A percentile compares a stretch with the other conserved stretches of the same genome.
phyloP scores from a whole-genome alignment of 805 yeast genomes.

The Komagataella mondaviorum region DNA sequence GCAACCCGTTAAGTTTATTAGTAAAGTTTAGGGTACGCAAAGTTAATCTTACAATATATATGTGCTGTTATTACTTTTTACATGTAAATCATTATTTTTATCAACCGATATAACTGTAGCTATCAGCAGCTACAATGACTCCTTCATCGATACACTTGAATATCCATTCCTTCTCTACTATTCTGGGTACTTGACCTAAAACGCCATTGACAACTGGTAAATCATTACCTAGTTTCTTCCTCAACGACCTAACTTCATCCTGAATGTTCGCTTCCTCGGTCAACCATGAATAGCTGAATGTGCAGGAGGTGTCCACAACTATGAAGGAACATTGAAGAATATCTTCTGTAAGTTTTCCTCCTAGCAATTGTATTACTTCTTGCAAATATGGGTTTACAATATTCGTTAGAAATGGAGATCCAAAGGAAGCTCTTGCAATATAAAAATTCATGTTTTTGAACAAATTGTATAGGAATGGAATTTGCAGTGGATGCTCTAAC shows the following conservation, averaged over 20 bases:
- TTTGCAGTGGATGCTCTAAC: not conserved
- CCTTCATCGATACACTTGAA: constrained; percentile 14
- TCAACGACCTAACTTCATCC: constrained; percentile 3
- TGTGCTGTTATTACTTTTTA: not conserved
- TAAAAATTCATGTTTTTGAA: constrained; percentile 22
- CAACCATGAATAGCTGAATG: not conserved
- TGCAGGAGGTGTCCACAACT: constrained; percentile 9
- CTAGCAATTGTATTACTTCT: constrained; percentile 23
- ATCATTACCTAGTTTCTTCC: constrained; percentile 1
- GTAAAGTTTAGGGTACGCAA: not conserved
- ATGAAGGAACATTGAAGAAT: constrained; percentile 23
- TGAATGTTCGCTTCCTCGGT: constrained; percentile 11
- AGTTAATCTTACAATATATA: not conserved
- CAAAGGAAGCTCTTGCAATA: constrained; percentile 9
- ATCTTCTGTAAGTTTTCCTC: constrained; percentile 23
- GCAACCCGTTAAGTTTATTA: constrained; percentile 69
- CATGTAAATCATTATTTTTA: not conserved
- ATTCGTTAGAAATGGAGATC: constrained; percentile 1
- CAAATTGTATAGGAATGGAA: constrained; percentile 6
- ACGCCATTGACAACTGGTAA: constrained; percentile 3
- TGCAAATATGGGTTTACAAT: constrained; percentile 3
- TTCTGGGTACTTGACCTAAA: constrained; percentile 16
- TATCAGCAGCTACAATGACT: constrained; percentile 6
- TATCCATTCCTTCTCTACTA: constrained; percentile 21
- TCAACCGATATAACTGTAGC: not conserved